Conservation (phyloP, 1,139 yeast species). For the Suhomyces chickasaworum region DNA sequence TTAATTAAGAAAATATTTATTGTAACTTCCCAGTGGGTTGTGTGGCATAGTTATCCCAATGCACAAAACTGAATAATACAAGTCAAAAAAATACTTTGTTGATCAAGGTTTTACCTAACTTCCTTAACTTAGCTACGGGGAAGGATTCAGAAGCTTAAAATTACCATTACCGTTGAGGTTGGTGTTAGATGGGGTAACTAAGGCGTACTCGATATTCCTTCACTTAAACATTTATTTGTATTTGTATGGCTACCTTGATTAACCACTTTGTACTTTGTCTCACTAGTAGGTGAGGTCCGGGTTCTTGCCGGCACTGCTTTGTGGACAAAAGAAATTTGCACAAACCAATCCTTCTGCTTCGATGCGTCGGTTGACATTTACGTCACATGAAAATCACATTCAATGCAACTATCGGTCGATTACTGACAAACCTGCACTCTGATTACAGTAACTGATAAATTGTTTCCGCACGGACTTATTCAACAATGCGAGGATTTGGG, state of each 20-base stretch:
- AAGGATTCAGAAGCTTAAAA: background rate
- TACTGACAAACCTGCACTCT: background rate
- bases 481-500: background rate
- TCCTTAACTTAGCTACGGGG: background rate
- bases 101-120: background rate
- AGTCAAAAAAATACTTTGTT: background rate
- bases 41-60: background rate
- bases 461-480: background rate
- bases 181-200: background rate
- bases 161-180: background rate
- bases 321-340: conserved; percentile 1
- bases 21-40: background rate
- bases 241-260: too few species aligned
- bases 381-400: conserved; percentile 6
- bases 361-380: conserved; percentile 6
- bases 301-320: background rate
- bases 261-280: background rate
- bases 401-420: conserved; percentile 1
- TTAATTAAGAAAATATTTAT: background rate
- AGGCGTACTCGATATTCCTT: too few species aligned
- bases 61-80: background rate
- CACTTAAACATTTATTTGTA: too few species aligned
- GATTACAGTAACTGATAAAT: background rate
- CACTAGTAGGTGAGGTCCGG: background rate
- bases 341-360: conserved; percentile 8